Conservation (phyloP, 2,329 filamentous ascomycete genomes). For the Hypoxylon sp. region DNA sequence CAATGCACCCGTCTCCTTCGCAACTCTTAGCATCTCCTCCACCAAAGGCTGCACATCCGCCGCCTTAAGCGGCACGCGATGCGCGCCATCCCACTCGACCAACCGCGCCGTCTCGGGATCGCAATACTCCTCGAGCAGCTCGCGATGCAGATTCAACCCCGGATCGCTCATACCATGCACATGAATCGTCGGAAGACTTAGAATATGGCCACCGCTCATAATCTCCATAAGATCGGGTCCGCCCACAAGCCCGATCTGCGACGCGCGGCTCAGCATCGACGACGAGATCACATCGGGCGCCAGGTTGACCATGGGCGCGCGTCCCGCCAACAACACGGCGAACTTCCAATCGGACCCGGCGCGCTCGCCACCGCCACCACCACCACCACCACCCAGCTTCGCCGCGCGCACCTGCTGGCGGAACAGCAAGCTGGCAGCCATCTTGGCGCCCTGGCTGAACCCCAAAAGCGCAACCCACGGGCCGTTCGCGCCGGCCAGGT, state of each 20-base stretch:
- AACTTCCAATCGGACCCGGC: conserved; percentile 59
- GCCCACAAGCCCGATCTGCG: conserved; percentile 51
- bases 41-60: conserved; percentile 69
- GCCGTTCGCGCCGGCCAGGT: conserved; percentile 59
- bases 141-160: conserved; percentile 66
- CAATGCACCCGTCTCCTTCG: conserved; percentile 54
- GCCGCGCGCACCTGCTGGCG: conserved; percentile 65
- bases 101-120: conserved; percentile 61
- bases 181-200: conserved; percentile 70
- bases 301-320: conserved; percentile 66
- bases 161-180: conserved; percentile 71
- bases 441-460: conserved; percentile 73
- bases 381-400: conserved; percentile 43
- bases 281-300: conserved; percentile 48
- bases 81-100: conserved; percentile 77
- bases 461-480: conserved; percentile 69
- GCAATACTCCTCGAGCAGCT: conserved; percentile 67
- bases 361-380: conserved; percentile 36
- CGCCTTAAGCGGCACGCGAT: conserved; percentile 74
- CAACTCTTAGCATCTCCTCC: conserved; percentile 60
- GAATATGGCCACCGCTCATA: conserved; percentile 52
- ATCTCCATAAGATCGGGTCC: conserved; percentile 54
- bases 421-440: conserved; percentile 66
- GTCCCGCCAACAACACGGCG: conserved; percentile 68
- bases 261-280: conserved; percentile 41